A percentile compares a stretch with the other conserved stretches of the same genome.
Conservation (phyloP, 225 moss, liverwort and hornwort genomes). For the Bryum argenteum region DNA sequence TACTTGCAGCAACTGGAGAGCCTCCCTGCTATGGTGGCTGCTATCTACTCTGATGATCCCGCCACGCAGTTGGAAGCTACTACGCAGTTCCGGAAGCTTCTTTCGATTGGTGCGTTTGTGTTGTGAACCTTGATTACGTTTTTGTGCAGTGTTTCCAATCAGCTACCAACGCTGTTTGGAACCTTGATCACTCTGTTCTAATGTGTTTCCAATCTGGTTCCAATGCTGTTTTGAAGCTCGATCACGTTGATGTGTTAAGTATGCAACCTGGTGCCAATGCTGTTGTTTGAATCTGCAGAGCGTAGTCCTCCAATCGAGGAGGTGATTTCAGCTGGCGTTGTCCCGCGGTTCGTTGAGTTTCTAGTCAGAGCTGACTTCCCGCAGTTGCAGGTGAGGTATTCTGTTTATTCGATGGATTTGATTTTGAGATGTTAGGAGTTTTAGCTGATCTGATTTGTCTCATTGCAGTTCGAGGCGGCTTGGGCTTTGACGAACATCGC, state of each 20-base stretch:
- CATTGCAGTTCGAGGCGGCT: conserved; percentile 75
- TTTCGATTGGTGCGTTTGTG: conserved; percentile 60
- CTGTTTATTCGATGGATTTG: too few species aligned
- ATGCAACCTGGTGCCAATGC: background rate
- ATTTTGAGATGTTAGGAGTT: background rate
- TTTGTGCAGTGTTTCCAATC: too few species aligned
- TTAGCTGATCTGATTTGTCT: background rate
- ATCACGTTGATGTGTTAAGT: too few species aligned
- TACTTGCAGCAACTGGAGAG: conserved; percentile 71
- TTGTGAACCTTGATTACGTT: too few species aligned
- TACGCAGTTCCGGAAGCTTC: conserved; percentile 80
- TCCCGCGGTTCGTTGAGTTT: conserved; percentile 79
- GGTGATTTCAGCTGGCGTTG: conserved; percentile 76
- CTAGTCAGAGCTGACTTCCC: conserved; percentile 67
- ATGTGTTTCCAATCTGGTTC: background rate
- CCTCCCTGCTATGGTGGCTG: conserved; percentile 81
- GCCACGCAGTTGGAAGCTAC: conserved; percentile 71
- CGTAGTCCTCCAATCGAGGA: conserved; percentile 84
- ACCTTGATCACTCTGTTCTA: too few species aligned
- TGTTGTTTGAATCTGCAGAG: conserved; percentile 41
- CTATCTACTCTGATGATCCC: conserved; percentile 72
- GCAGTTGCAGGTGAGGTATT: conserved; percentile 55
- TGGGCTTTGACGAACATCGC: conserved; percentile 94
- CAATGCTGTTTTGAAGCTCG: background rate
- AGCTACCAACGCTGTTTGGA: background rate